Conservation (phyloP, 768 basidiomycete genomes). For the Phanerodontia chrysosporium region DNA sequence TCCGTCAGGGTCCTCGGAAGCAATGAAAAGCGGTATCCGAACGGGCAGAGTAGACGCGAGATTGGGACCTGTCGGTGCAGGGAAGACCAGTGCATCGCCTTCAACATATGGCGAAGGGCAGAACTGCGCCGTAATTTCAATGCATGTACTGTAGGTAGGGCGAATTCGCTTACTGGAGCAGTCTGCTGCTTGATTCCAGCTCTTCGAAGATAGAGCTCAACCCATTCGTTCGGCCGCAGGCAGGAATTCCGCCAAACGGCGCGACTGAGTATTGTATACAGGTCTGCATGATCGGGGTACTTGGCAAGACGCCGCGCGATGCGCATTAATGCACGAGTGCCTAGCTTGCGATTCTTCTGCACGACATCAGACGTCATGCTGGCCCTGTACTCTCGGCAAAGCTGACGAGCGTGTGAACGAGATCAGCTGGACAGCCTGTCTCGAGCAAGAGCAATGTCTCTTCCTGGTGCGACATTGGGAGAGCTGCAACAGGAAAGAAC, state of each 20-base stretch:
- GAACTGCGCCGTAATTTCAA: constrained; percentile 32
- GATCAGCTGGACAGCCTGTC: constrained; percentile 42
- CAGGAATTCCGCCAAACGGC: constrained; percentile 58
- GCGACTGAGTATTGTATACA: constrained; percentile 44
- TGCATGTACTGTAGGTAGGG: not conserved
- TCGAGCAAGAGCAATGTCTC: constrained; percentile 44
- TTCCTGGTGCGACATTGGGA: constrained; percentile 54
- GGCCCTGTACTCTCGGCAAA: constrained; percentile 56
- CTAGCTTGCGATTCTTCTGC: constrained; percentile 59
- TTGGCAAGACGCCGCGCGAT: constrained; percentile 47
- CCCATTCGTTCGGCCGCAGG: constrained; percentile 53
- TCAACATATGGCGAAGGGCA: constrained; percentile 42
- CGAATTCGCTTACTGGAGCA: constrained; percentile 33
- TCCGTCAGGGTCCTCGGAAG: constrained; percentile 47
- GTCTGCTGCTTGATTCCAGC: constrained; percentile 40
- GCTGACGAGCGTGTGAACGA: constrained; percentile 38
- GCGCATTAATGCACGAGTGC: constrained; percentile 54
- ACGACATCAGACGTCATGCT: constrained; percentile 52
- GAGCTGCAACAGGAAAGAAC: constrained; percentile 60
- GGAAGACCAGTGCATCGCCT: constrained; percentile 44
- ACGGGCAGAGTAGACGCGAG: constrained; percentile 30
- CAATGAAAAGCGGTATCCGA: constrained; percentile 46
- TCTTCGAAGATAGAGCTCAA: constrained; percentile 49
- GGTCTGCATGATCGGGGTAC: constrained; percentile 41
- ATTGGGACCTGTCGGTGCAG: constrained; percentile 24